These are phyloP conservation scores for Nakazawaea siamensis DNA, from an alignment of 805 yeast species.

Conservation along the genomic window DNA sequence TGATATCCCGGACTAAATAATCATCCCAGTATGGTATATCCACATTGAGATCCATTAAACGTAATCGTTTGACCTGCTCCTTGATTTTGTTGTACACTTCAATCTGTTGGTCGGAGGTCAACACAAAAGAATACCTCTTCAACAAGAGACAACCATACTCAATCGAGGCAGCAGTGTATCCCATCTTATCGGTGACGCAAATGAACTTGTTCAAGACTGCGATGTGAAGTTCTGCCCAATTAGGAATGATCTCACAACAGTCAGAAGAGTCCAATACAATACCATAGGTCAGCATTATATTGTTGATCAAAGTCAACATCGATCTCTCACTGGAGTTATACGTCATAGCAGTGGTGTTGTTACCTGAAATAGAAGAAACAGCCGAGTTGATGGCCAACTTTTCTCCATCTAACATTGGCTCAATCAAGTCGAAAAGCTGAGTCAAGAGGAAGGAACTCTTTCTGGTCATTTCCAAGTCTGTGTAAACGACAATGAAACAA, in stretches of 20 bases:
- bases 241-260: constrained; percentile 19
- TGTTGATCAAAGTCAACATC: constrained; percentile 29
- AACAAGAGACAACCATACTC: constrained; percentile 46
- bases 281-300: constrained; percentile 46
- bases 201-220: constrained; percentile 29
- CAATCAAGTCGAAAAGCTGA: constrained; percentile 46
- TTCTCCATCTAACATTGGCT: constrained; percentile 28
- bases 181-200: constrained; percentile 27
- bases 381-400: constrained; percentile 6
- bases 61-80: constrained; percentile 17
- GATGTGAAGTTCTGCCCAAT: constrained; percentile 53
- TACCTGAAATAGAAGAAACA: constrained; percentile 5
- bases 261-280: constrained; percentile 30
- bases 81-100: constrained; percentile 27
- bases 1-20: constrained; percentile 45
- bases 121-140: constrained; percentile 43
- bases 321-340: constrained; percentile 9
- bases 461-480: constrained; percentile 50
- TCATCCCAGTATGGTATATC: constrained; percentile 65
- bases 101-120: constrained; percentile 52
- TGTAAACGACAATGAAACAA: constrained; percentile 57
- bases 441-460: constrained; percentile 66
- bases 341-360: background rate
- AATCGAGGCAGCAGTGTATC: constrained; percentile 34
- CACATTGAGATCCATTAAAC: constrained; percentile 18